phyloP scores from a whole-genome alignment of 2,329 filamentous ascomycete species.

The Fusarium annulatum region DNA sequence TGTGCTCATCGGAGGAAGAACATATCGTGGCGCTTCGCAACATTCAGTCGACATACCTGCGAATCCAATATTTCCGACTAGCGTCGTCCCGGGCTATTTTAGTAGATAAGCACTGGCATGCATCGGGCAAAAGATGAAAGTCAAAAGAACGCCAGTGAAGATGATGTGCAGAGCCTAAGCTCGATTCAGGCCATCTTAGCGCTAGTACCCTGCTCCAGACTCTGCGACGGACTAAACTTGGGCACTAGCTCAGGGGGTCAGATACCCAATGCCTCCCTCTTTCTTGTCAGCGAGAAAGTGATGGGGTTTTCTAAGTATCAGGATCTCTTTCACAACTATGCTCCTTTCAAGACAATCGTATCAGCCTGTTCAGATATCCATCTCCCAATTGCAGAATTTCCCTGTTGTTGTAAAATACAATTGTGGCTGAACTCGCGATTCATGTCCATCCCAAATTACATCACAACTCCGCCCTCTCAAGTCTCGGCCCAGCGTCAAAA shows the following conservation, averaged over 20 bases:
- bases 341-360: too few relatives aligned
- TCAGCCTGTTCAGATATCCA: fast-evolving
- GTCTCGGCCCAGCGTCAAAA: not conserved
- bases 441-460: not conserved
- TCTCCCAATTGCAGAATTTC: not conserved
- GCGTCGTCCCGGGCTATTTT: too few relatives aligned
- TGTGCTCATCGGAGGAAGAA: not conserved
- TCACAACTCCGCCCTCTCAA: fast-evolving
- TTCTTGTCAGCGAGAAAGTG: not conserved
- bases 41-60: too few relatives aligned
- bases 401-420: not conserved
- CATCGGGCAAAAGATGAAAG: not conserved
- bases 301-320: not conserved
- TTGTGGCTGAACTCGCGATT: not conserved
- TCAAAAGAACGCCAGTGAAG: not conserved
- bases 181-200: fast-evolving
- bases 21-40: too few relatives aligned
- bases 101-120: not conserved
- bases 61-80: not conserved
- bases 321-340: too few relatives aligned
- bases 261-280: not conserved
- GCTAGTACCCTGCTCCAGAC: not conserved
- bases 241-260: not conserved
- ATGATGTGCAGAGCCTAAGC: not conserved
- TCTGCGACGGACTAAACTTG: fast-evolving